Conservation (phyloP, 345 rosid species). For the Gynandropsis gynandra region DNA sequence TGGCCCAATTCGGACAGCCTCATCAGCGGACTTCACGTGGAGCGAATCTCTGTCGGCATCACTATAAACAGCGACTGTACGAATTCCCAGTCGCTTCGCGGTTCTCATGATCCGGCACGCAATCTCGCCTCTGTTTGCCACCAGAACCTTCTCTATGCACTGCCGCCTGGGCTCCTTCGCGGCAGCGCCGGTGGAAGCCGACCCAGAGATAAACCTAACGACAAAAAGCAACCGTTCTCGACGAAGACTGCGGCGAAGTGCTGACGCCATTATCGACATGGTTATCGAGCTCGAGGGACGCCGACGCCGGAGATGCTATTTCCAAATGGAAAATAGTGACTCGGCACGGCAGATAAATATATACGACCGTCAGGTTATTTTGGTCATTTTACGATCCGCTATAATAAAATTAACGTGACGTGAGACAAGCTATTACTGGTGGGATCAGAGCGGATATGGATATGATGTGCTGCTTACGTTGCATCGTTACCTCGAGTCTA, state of each 20-base stretch:
- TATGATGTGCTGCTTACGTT: constrained; percentile 31
- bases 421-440: constrained; percentile 5
- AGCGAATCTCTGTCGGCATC: constrained; percentile 77
- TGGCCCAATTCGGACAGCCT: constrained; percentile 73
- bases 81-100: constrained; percentile 69
- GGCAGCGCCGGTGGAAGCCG: constrained; percentile 9
- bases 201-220: constrained; percentile 26
- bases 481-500: constrained; percentile 17
- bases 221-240: constrained; percentile 27
- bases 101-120: constrained; percentile 83
- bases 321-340: constrained; percentile 15
- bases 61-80: constrained; percentile 82
- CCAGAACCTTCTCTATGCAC: constrained; percentile 66
- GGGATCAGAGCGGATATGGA: constrained; percentile 19
- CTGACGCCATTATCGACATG: constrained; percentile 44
- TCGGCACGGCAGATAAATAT: not conserved
- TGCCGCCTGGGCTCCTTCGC: constrained; percentile 18
- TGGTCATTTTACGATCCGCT: not conserved
- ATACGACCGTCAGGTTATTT: not conserved
- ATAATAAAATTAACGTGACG: constrained; percentile 14
- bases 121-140: constrained; percentile 82
- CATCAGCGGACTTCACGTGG: constrained; percentile 85
- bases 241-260: constrained; percentile 44
- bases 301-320: not conserved
- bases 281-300: constrained; percentile 21